Evolutionary conservation across 75 land plant species (phyloP).

Genomic region (Picea glauca): DNA sequence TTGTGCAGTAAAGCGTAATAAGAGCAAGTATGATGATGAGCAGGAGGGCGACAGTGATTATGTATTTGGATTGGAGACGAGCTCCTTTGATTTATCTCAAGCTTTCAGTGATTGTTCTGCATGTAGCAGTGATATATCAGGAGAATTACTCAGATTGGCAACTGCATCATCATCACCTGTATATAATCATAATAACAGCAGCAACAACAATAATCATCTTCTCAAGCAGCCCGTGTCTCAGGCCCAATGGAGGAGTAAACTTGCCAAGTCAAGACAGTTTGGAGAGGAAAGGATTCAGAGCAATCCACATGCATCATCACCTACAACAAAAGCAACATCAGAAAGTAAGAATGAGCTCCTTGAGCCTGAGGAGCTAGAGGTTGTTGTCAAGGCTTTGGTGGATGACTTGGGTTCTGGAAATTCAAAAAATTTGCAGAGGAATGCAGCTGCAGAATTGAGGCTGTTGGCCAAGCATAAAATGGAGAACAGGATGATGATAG

Average conservation of each 20-base stretch:
- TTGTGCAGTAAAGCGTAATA: neutral
- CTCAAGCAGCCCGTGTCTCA: conserved; percentile 1
- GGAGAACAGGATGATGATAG: conserved; percentile 66
- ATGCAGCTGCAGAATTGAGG: conserved; percentile 58
- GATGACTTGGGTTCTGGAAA: neutral
- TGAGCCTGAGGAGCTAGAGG: conserved; percentile 5
- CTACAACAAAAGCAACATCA: neutral
- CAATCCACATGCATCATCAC: neutral
- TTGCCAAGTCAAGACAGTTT: neutral
- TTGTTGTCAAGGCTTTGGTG: conserved; percentile 6
- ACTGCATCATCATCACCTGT: conserved; percentile 8
- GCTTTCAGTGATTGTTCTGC: conserved; percentile 11
- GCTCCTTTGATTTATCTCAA: conserved; percentile 6
- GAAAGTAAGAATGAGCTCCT: conserved; percentile 1
- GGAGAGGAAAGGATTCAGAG: neutral
- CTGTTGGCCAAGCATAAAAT: conserved; percentile 58
- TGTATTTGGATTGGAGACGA: neutral
- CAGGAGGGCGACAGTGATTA: neutral
- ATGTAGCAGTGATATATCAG: conserved; percentile 10
- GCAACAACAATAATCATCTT: neutral
- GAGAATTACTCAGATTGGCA: conserved; percentile 12
- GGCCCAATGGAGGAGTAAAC: conserved; percentile 1
- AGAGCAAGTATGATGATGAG: neutral
- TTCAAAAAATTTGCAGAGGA: conserved; percentile 38
- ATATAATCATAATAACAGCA: neutral